phyloP scores from a whole-genome alignment of 2,329 filamentous ascomycete species.

The Aspergillus spinulosporus region DNA sequence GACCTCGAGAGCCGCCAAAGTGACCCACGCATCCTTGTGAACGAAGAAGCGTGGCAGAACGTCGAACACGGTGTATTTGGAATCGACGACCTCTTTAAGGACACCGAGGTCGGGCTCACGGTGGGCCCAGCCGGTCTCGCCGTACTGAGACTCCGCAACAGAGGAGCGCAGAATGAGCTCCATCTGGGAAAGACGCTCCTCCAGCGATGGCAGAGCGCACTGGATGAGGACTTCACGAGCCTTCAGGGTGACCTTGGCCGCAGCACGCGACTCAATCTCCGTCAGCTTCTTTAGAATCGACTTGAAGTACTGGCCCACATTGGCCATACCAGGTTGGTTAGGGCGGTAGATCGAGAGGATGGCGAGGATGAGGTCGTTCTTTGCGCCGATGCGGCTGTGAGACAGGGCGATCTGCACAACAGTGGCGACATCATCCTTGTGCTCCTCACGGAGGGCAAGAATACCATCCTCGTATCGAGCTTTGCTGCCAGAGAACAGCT shows the following conservation, averaged over 20 bases:
- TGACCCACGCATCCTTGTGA: slow-evolving; percentile 91
- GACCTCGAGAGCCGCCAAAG: slow-evolving; percentile 88
- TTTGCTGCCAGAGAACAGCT: slow-evolving; percentile 80
- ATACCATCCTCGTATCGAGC: slow-evolving; percentile 91
- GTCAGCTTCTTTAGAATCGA: slow-evolving; percentile 80
- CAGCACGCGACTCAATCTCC: slow-evolving; percentile 81
- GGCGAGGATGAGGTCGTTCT: slow-evolving; percentile 90
- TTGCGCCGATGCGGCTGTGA: slow-evolving; percentile 85
- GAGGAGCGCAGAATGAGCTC: slow-evolving; percentile 96
- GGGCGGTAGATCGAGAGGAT: slow-evolving; percentile 93
- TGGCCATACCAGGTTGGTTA: slow-evolving; percentile 86
- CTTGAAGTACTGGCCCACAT: slow-evolving; percentile 84
- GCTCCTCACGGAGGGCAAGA: slow-evolving; percentile 87
- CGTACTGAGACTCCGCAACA: slow-evolving; percentile 94
- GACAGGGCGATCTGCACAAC: slow-evolving; percentile 90
- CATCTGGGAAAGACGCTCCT: slow-evolving; percentile 95
- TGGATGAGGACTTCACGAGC: slow-evolving; percentile 97
- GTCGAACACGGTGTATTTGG: slow-evolving; percentile 97
- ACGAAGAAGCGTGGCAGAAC: slow-evolving; percentile 94
- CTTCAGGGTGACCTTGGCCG: slow-evolving; percentile 95
- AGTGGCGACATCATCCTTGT: slow-evolving; percentile 85
- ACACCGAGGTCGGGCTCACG: slow-evolving; percentile 85
- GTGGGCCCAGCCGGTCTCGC: slow-evolving; percentile 95
- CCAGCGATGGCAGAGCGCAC: slow-evolving; percentile 90
- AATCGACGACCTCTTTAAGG: slow-evolving; percentile 97